Base-by-base conservation (phyloP, 2,329 filamentous ascomycete genomes). In the Aspergillus quadricinctus region DNA sequence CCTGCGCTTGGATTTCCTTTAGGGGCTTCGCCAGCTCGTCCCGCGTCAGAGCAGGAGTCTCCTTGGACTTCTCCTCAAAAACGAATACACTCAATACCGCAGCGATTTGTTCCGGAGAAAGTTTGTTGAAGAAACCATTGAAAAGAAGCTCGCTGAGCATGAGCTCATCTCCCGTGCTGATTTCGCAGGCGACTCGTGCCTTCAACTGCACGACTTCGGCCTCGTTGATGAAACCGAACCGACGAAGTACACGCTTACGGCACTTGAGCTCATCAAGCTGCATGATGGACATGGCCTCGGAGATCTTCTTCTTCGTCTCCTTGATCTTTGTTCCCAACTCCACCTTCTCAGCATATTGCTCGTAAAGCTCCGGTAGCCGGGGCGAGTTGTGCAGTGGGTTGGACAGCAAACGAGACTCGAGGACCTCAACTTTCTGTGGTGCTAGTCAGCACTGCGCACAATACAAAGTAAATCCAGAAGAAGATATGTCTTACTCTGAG, bases 201-300 rank as follows among this genome's bases (percentile, higher is more conserved):
- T 99, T 99, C 68, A 97, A 84, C 77, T 97, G 89, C 8, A 99
- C 92, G 1, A 99, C 92, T 72, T 97, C 94, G 52, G 86, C 84
- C 58, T 97, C 94, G 71, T 96, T 95, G 75, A 97, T 95, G 76
- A 99, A 99, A 4, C 90, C 91, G 10, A 99, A 84, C 53, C 94
- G 90, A 49, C 95, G 90, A 29, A 99, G 83, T 4, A 99, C 94
- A 64, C 94, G 88, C 79, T 97, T 99, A 60, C 94, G 88, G 61
- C 90, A 92, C 79, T 97, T 97, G 59, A 99, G 83, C 75, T 99
- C 94, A 66, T 99, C 94, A 61, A 97, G 82, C 73, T 99, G 93
- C 57, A 94, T 88, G 57, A 97, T 89, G 58, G 89, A 92, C 71
- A 95, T 85, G 0, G 92, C 92, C 62, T 89, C 88, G 23, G 84